Base-by-base conservation (phyloP, 2,329 filamentous ascomycete genomes). In the Fusarium anthophilum region DNA sequence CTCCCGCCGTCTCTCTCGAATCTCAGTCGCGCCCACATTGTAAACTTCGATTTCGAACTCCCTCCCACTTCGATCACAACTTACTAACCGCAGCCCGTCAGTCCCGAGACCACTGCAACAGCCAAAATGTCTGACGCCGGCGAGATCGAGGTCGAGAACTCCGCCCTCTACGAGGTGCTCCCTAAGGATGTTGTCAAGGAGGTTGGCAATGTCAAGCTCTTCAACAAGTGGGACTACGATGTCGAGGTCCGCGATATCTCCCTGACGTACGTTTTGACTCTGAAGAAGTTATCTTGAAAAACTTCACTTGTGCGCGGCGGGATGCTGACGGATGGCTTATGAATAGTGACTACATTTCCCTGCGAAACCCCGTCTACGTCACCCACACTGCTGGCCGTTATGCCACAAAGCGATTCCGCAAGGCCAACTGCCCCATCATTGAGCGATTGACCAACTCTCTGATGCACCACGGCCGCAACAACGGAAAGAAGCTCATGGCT, bases 381-480 rank as follows among this genome's bases (percentile, higher is more conserved):
- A 95, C 96, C 86, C 96, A 99, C 92, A 97, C 95, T 79, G 96
- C 97, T 84, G 96, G 96, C 86, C 94, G 95, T 86, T 99, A 98
- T 92, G 96, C 96, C 85, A 91, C 93, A 89, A 99, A 99, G 95
- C 93, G 97, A 85, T 99, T 99, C 94, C 94, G 96, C 91, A 99
- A 99, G 93, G 96, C 97, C 86, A 97, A 98, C 92, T 99, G 96
- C 94, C 96, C 96, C 83, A 98, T 99, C 92, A 98, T 99, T 85
- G 96, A 99, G 94, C 96, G 96, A 86, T 93, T 99, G 82, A 99
- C 96, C 91, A 99, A 99, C 94, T 98, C 96, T 72, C 93, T 99
- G 86, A 99, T 99, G 97, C 98, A 98, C 96, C 98, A 99, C 93
- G 96, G 96, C 88, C 96, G 96, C 89, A 99, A 99, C 94, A 99